phyloP scores from a whole-genome alignment of 768 basidiomycete species.

The Rhizopogon vinicolor region DNA sequence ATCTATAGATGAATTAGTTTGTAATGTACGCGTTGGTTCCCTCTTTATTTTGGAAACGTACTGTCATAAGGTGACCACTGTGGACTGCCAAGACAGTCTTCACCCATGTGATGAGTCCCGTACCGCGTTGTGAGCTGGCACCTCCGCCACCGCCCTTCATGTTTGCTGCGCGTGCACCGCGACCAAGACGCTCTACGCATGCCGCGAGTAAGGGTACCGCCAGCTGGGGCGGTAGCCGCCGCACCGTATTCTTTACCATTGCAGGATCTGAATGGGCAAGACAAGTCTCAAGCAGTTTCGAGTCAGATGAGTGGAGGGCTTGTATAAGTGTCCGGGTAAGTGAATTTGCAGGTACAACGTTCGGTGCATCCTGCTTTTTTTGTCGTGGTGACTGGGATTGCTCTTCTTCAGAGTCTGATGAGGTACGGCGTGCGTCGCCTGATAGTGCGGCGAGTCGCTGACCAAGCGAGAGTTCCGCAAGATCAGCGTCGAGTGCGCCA shows the following conservation, averaged over 20 bases:
- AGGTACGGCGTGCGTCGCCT: slow-evolving; percentile 31
- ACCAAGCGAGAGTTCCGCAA: slow-evolving; percentile 89
- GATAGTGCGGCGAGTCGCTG: slow-evolving; percentile 79
- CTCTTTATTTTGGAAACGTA: slow-evolving; percentile 35
- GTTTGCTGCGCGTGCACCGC: slow-evolving; percentile 63
- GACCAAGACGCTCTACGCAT: slow-evolving; percentile 84
- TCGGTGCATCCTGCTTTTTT: slow-evolving; percentile 22
- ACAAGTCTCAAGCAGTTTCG: slow-evolving; percentile 82
- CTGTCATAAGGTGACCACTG: slow-evolving; percentile 91
- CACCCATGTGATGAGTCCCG: slow-evolving; percentile 68
- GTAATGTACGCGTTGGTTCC: not conserved
- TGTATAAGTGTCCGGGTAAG: slow-evolving; percentile 93
- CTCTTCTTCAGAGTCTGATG: slow-evolving; percentile 46
- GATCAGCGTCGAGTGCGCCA: slow-evolving; percentile 72
- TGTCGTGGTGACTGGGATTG: slow-evolving; percentile 22
- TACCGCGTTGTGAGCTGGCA: slow-evolving; percentile 74
- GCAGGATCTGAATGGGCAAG: slow-evolving; percentile 75
- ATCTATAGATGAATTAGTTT: slow-evolving; percentile 47
- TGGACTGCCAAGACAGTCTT: slow-evolving; percentile 81
- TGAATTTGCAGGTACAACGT: slow-evolving; percentile 73
- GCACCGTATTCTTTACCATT: slow-evolving; percentile 84
- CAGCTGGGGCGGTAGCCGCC: slow-evolving; percentile 79
- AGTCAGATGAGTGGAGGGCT: slow-evolving; percentile 93
- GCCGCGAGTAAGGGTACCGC: slow-evolving; percentile 82
- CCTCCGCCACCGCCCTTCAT: slow-evolving; percentile 78